Evolutionary conservation across 2,329 filamentous ascomycete genomes (phyloP).

Genomic region (Penicillium nordicum): DNA sequence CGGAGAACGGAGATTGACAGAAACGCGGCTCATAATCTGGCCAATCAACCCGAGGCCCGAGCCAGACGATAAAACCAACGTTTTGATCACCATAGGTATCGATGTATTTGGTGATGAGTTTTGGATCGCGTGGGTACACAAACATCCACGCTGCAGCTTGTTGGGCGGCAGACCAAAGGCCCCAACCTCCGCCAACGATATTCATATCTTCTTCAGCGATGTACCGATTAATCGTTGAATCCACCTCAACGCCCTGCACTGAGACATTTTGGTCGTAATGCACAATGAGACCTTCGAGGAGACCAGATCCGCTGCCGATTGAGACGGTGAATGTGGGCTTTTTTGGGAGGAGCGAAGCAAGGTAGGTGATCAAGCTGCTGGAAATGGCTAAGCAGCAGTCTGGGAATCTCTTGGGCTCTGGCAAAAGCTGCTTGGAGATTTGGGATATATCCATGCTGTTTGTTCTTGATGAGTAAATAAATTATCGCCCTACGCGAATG

Average conservation of each 20-base stretch:
- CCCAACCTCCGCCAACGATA: constrained; percentile 46
- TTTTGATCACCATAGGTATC: constrained; percentile 17
- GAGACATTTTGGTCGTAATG: constrained; percentile 23
- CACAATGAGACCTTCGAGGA: constrained; percentile 48
- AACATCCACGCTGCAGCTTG: constrained; percentile 51
- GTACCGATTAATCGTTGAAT: constrained; percentile 44
- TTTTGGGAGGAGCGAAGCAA: constrained; percentile 24
- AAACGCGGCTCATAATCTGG: constrained; percentile 30
- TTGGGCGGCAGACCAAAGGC: constrained; percentile 41
- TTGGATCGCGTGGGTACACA: constrained; percentile 52
- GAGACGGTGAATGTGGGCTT: constrained; percentile 38
- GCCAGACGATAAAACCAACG: constrained; percentile 28
- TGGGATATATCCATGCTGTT: constrained; percentile 16
- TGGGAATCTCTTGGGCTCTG: constrained; percentile 23
- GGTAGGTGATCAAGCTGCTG: constrained; percentile 17
- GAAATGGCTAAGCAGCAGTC: constrained; percentile 31
- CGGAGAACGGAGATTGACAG: constrained; percentile 18
- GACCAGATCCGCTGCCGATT: constrained; percentile 51
- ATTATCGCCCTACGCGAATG: too few species aligned
- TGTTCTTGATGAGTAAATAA: not conserved
- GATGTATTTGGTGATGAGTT: constrained; percentile 47
- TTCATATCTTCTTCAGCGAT: constrained; percentile 43
- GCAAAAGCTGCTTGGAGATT: constrained; percentile 14
- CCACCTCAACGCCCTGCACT: constrained; percentile 50
- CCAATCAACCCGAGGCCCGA: constrained; percentile 32